Conservation (phyloP, 441 rosid genomes). For the Isatis lusitanica region DNA sequence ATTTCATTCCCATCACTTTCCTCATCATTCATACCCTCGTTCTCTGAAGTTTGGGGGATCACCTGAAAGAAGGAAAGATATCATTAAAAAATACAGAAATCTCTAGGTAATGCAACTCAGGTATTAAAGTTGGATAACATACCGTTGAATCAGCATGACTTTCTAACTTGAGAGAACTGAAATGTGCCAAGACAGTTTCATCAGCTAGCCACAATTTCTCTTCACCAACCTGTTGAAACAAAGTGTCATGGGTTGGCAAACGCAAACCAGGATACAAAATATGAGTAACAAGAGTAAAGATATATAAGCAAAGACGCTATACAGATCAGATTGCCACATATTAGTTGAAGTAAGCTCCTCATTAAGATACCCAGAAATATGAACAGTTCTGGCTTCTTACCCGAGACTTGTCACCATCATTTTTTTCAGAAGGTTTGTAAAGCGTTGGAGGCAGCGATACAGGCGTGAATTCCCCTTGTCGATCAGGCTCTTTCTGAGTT, state of each 20-base stretch:
- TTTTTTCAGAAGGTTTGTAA: conserved; percentile 64
- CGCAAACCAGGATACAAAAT: not conserved
- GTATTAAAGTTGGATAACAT: conserved; percentile 33
- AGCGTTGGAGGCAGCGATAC: conserved; percentile 66
- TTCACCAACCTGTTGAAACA: conserved; percentile 54
- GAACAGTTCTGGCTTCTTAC: conserved; percentile 42
- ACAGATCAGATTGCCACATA: conserved; percentile 11
- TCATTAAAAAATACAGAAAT: conserved; percentile 32
- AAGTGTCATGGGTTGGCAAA: conserved; percentile 26
- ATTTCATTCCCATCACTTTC: conserved; percentile 80
- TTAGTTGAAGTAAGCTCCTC: conserved; percentile 4
- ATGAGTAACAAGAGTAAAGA: conserved; percentile 8
- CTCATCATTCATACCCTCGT: conserved; percentile 53
- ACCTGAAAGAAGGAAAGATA: conserved; percentile 48
- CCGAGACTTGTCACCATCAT: conserved; percentile 59
- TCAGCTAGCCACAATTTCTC: conserved; percentile 87
- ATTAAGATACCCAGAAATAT: conserved; percentile 8
- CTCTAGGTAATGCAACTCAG: conserved; percentile 24
- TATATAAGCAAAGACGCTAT: not conserved
- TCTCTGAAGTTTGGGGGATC: conserved; percentile 46
- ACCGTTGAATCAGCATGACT: conserved; percentile 56
- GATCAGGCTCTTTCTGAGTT: conserved; percentile 51
- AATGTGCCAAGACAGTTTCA: conserved; percentile 70
- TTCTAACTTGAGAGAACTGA: conserved; percentile 69
- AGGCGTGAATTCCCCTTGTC: conserved; percentile 43